Evolutionary conservation across 441 rosid genomes (phyloP), one percentile per base, ranked within the genome.

Genomic region (Populus hybrid): DNA sequence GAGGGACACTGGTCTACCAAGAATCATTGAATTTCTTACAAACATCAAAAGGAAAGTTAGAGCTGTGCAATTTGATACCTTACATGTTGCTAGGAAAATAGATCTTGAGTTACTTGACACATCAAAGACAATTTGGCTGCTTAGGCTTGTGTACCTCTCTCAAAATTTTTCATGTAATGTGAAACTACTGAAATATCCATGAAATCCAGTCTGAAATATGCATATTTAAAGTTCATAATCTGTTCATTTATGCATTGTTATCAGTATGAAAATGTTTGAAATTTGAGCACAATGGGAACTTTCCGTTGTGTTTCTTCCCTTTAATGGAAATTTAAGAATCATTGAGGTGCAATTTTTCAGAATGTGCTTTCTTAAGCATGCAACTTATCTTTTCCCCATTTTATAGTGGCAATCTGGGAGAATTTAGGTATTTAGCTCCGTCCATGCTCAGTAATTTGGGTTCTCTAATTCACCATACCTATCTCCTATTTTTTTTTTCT

Each of bases 401-500:
- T 18, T 18, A 2, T 64, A 24, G 42, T 65, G 18, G 70, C 29
- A 31, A 24, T 26, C 3, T 66, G 31, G 38, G 64, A 61, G 28
- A 18, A 23, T 38, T 68, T 11, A 14, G 74, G 66, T 20, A 67
- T 38, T 14, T 11, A 50, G 9, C 42, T 26, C n/a, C 16, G 3
- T 29, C 24, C 33, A n/a, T 38, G 4, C 35, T 24, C 8, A 6
- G 56, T n/a, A 8, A 10, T 16, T 59, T 33, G 11, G 24, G 45
- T 40, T 3, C 29, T 29, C 28, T 8, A 76, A 1, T 72, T 72
- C 72, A 67, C 18, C n/a, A 56, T 24, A 71, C 59, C 64, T 53
- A 21, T 26, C 68, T 67, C 29, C 63, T 21, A 61, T 71, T 69
- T 20, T 65, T 56, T 73, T 14, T 67, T 69, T 80, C 64, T 76